Percentiles rank a stretch among this genome's conserved stretches.
These are phyloP conservation scores for Pseudogymnoascus sp. DNA, from an alignment of 2,329 filamentous ascomycete genomes.

Conservation along the genomic window DNA sequence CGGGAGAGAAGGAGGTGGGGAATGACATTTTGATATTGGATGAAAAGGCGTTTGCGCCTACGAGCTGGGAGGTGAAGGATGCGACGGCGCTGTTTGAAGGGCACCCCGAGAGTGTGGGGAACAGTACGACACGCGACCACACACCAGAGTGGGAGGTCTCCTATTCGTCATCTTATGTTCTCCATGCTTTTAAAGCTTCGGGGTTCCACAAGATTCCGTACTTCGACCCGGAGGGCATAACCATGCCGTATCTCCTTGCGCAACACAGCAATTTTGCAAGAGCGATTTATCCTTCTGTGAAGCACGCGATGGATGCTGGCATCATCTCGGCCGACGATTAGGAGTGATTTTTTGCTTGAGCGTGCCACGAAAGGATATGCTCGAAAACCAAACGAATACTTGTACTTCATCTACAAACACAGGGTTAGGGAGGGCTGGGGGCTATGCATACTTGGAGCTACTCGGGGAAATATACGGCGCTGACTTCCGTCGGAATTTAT, in stretches of 20 bases:
- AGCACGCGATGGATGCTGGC: not conserved
- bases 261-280: conserved; percentile 11
- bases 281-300: not conserved
- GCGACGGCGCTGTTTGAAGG: not conserved
- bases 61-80: not conserved
- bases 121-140: not conserved
- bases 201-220: not conserved
- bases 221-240: not conserved
- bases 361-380: too few species aligned
- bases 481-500: too few species aligned
- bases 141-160: not conserved
- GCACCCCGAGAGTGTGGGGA: not conserved
- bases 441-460: too few species aligned
- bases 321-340: not conserved
- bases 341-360: too few species aligned
- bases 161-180: not conserved
- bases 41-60: not conserved
- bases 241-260: conserved; percentile 10
- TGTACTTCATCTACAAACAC: too few species aligned
- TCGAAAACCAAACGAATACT: too few species aligned
- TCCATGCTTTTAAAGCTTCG: not conserved
- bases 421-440: too few species aligned
- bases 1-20: conserved; percentile 1
- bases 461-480: too few species aligned
- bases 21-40: conserved; percentile 5